Base-by-base conservation (phyloP, 2,329 filamentous ascomycete genomes). In the Knoxdaviesia capensis region DNA sequence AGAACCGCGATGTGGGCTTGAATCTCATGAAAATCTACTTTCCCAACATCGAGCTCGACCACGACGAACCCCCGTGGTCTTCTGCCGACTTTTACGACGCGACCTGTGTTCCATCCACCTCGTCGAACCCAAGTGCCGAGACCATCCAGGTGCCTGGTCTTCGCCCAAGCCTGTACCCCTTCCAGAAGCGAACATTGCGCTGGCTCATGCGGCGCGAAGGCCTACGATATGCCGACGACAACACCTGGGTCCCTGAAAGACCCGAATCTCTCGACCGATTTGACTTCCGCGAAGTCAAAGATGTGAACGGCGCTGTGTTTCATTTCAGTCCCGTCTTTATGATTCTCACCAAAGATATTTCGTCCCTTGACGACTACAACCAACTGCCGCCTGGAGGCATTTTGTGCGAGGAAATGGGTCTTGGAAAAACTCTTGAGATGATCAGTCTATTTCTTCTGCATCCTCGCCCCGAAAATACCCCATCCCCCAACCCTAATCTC, bases 361-460 rank as follows among this genome's bases (percentile, higher is more conserved):
- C 52, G 0, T 51, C 58, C 3, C 74, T 73, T 43, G 54, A 56
- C 33, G 53, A 59, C 38, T 45, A 55, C 28, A 59, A 70, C 41
- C 52, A 54, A n/a, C 48, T 50, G 1, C 44, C 72, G 7, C 65
- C 57, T 38, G 72, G 74, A 8, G 80, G 80, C 0, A 77, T 85
- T 39, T 60, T 88, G 5, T 75, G 80, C 0, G 82, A 88, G 52
- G 82, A 88, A 55, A 88, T 88, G 82, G 82, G 82, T 0, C 61
- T 88, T 1, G 82, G 82, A 1, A 88, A 88, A 55, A 88, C 82
- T 0, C 64, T 87, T 3, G 83, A 88, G 57, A 64, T 83, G 2
- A 72, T 86, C 38, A 69, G 77, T 4, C 62, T 88, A 7, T 71
- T 86, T n/a, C 62, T 73, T 6, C 60, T 80, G 29, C 74, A 88